phyloP scores from a whole-genome alignment of 2,329 filamentous ascomycete species.

The Thielaviopsis populi region DNA sequence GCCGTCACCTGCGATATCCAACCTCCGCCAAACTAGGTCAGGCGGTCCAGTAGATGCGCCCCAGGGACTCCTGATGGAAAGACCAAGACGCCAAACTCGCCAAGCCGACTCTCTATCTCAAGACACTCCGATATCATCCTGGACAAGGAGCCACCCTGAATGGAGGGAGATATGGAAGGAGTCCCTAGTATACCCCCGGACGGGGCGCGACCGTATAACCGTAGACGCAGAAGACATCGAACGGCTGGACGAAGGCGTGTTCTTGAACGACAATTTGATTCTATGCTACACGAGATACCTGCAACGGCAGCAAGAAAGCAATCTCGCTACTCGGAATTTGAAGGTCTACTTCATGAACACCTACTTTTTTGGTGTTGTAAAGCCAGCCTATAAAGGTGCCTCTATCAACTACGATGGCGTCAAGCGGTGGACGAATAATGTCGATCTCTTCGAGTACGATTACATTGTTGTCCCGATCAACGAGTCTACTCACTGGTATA shows the following conservation, averaged over 20 bases:
- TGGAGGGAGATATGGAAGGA: constrained; percentile 41
- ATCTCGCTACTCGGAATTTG: constrained; percentile 34
- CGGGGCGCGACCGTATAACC: constrained; percentile 44
- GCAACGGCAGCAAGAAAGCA: constrained; percentile 43
- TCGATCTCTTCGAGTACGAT: constrained; percentile 73
- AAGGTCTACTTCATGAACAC: constrained; percentile 83
- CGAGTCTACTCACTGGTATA: constrained; percentile 77
- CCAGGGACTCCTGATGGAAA: constrained; percentile 4
- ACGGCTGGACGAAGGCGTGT: constrained; percentile 69
- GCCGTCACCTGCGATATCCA: background rate
- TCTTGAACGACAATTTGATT: constrained; percentile 84
- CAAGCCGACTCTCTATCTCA: background rate
- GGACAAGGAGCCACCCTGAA: constrained; percentile 35
- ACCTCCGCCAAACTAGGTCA: constrained; percentile 11
- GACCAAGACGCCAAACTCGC: background rate
- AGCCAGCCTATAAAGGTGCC: constrained; percentile 32
- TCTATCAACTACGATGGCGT: constrained; percentile 72
- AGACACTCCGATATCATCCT: constrained; percentile 22
- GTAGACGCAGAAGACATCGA: constrained; percentile 59
- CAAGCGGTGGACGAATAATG: constrained; percentile 69
- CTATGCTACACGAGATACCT: constrained; percentile 71
- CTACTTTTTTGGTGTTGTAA: constrained; percentile 73
- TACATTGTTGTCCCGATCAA: constrained; percentile 90
- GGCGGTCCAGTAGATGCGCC: background rate
- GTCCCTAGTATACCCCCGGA: constrained; percentile 46